These are phyloP conservation scores for Haplosporangium gracile DNA, from an alignment of 192 early-diverging fungal species.

Conservation along the genomic window DNA sequence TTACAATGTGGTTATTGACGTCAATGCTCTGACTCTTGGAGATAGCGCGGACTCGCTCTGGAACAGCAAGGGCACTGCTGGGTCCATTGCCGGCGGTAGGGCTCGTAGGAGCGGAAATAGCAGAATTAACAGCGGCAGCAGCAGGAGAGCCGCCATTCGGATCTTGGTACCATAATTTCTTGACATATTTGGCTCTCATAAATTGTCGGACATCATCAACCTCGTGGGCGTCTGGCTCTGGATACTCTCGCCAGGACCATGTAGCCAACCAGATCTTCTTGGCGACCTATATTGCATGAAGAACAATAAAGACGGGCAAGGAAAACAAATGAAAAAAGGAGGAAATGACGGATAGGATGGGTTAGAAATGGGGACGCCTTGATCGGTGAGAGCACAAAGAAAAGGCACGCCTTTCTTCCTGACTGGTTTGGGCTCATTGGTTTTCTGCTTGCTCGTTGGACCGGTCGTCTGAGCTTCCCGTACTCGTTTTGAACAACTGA, in stretches of 20 bases:
- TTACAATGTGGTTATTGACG: conserved; percentile 2
- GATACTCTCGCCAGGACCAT: conserved; percentile 55
- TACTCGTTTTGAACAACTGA: not conserved
- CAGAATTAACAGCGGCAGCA: not conserved
- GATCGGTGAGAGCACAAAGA: conserved; percentile 1
- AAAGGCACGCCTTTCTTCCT: not conserved
- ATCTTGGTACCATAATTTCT: conserved; percentile 53
- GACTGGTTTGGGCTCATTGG: not conserved
- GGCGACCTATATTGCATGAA: conserved; percentile 27
- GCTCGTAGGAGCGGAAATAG: not conserved
- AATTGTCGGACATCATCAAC: conserved; percentile 48
- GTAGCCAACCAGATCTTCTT: conserved; percentile 56
- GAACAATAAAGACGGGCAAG: not conserved
- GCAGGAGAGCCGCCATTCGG: conserved; percentile 11
- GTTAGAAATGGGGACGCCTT: conserved; percentile 4
- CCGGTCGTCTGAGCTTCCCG: conserved; percentile 1
- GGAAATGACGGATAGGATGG: not conserved
- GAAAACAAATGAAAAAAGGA: not conserved
- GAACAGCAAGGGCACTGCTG: not conserved
- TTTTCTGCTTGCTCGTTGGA: not conserved
- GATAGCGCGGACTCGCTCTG: conserved; percentile 18
- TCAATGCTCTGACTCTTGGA: conserved; percentile 36
- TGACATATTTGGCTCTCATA: conserved; percentile 59
- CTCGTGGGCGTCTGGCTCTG: conserved; percentile 56
- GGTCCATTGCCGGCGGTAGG: not conserved